Base-by-base conservation (phyloP, 208 protist species). In the Herpetomonas tarakana region DNA sequence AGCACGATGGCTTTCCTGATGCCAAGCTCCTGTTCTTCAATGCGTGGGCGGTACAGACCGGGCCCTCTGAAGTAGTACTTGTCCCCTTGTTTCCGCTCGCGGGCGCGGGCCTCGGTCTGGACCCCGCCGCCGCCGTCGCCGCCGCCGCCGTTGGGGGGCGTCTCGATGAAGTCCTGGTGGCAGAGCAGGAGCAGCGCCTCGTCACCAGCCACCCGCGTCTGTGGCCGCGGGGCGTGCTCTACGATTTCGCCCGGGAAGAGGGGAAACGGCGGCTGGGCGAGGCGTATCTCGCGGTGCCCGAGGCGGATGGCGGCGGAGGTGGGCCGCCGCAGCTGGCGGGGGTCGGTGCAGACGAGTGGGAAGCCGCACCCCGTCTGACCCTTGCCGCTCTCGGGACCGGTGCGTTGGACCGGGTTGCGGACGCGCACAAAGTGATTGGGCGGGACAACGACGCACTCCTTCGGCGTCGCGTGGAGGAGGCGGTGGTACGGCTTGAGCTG, bases 381-480 rank as follows among this genome's bases (percentile, higher is more conserved):
- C 11, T 39, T 35, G 19, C 12, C 1, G 31, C 27, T 27, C 12
- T 35, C 30, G 19, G n/a, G 19, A 18, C 46, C 58, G n/a, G 4
- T 19, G 44, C 68, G 58, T 0, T 61, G n/a, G 16, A 96, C 78
- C n/a, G 93, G 94, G 65, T 98, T 96, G 7, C 64, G 39, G 9
- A 98, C 76, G 7, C 80, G 70, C 53, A 86, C 85, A 65, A 98
- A 98, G 67, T 97, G 72, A 52, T 91, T 67, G 1, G 88, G 88
- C 21, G 96, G 96, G 28, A 96, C 69, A 2, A 88, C 68, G 24
- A 96, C 62, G 30, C 73, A 80, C 11, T 44, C 44, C 54, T 84
- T 61, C 1, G 83, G 74, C 0, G 58, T 59, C 1, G 54, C 29
- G 12, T 75, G 78, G 3, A 89, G 47, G 0, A 64, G 51, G 14